Conservation (phyloP, 202 grass and related monocot species). For the Zizania palustris region DNA sequence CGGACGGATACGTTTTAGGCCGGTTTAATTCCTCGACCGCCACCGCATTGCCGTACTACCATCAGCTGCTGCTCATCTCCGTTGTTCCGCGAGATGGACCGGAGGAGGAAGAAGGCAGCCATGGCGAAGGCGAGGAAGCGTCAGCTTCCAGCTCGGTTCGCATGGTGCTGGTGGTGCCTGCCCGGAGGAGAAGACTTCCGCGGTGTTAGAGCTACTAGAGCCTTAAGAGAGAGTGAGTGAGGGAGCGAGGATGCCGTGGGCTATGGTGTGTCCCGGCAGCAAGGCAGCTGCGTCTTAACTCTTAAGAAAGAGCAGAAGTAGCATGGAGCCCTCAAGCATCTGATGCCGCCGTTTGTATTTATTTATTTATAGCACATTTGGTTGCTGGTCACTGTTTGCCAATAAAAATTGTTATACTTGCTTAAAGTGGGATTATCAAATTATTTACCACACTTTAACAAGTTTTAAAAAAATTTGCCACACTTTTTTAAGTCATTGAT, state of each 20-base stretch:
- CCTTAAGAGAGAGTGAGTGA: no score
- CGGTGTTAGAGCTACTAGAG: neutral
- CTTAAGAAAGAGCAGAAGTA: slow-evolving; percentile 33
- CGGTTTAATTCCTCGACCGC: slow-evolving; percentile 8
- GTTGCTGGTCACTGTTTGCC: no score
- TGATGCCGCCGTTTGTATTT: neutral
- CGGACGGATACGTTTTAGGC: slow-evolving; percentile 20
- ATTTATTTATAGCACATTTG: no score
- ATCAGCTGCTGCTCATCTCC: neutral
- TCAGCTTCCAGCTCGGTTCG: slow-evolving; percentile 8
- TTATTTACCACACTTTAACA: no score
- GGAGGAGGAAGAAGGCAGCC: neutral
- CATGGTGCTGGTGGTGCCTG: slow-evolving; percentile 9
- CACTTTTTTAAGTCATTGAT: no score
- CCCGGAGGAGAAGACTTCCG: no score
- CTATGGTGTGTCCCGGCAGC: slow-evolving; percentile 27
- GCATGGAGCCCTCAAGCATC: slow-evolving; percentile 1
- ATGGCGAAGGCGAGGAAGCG: slow-evolving; percentile 28
- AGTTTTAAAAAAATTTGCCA: no score
- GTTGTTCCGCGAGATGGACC: neutral
- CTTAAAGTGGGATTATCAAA: no score
- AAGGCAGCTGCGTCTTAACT: slow-evolving; percentile 32
- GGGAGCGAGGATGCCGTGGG: neutral
- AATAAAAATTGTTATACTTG: no score
- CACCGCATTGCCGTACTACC: neutral